These are phyloP conservation scores for Colletotrichum neosansevieriae DNA, from an alignment of 2,329 filamentous ascomycete species.

Conservation along the genomic window DNA sequence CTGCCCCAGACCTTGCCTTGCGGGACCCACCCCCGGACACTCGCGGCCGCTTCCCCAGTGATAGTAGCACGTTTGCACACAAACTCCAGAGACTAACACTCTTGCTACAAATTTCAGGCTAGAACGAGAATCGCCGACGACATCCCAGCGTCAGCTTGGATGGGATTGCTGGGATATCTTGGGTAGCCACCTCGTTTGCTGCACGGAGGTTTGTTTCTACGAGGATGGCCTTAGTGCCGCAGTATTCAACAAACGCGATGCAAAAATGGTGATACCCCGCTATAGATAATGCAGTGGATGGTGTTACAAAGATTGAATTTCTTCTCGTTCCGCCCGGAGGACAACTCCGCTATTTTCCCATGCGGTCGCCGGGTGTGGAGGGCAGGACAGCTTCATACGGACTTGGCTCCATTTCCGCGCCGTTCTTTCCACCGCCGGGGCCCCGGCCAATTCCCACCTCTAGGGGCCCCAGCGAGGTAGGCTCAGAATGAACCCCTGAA, in stretches of 20 bases:
- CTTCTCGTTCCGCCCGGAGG: background rate
- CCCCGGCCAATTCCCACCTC: background rate
- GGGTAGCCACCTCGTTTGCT: background rate
- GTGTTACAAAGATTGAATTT: background rate
- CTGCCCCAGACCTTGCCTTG: conserved; percentile 1
- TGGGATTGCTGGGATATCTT: background rate
- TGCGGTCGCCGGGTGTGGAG: background rate
- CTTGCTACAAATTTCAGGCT: background rate
- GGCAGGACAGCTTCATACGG: background rate
- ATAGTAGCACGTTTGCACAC: background rate
- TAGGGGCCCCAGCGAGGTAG: background rate
- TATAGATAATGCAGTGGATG: background rate
- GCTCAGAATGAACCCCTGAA: background rate
- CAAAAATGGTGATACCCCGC: background rate
- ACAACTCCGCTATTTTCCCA: conserved; percentile 1
- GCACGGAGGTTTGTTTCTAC: background rate
- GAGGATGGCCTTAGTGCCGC: background rate
- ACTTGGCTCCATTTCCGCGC: background rate
- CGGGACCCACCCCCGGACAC: background rate
- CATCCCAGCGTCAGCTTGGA: conserved; percentile 1
- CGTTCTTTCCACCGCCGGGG: background rate
- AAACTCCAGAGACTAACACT: background rate
- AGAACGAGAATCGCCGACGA: background rate
- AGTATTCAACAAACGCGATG: background rate
- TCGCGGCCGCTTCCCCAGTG: background rate